Evolutionary conservation across 495 filamentous ascomycete species (phyloP), one percentile per base, ranked within the genome.

Genomic region (Trichocladium uniseriatum): DNA sequence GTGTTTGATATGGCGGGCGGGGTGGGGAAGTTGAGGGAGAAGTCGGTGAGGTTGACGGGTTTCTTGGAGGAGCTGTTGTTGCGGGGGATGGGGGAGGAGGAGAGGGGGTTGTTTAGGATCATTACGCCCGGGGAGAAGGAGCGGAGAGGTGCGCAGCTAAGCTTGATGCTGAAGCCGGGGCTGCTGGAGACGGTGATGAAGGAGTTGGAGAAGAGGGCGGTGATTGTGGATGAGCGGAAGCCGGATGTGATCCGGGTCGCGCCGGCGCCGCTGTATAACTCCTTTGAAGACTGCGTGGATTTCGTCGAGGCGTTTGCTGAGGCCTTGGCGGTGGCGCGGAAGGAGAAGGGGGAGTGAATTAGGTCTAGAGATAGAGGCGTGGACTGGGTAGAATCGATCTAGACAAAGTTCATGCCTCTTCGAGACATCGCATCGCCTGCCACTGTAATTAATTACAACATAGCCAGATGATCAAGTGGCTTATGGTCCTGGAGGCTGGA

Each of bases 211-310:
- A 72, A 76, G 36, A 65, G 76, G 11, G 82, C 80, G 3, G 79
- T 95, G 9, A 77, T 98, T 19, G 80, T 94, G 29, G 92, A 98
- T 61, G 88, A 97, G 70, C 71, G 92, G 53, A 82, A 80, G 60
- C 92, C 92, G 18, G 81, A 95, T 65, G 94, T 98, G 21, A 77
- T 98, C 27, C 73, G 92, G 6, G 86, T 96, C n/a, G 89, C 91
- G 15, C 94, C 92, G 1, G 82, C 87, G 27, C 90, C 92, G 29
- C 59, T 97, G 45, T 98, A 95, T 65, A 96, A 95, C 65, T 80
- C 74, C 0, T 96, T 83, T 62, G 61, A 61, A 43, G 92, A 98
- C 57, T 84, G 88, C 15, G 87, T 81, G 69, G 60, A 72, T 9
- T 97, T 96, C 64, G 80, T 82, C 16, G 66, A 76, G 47, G 79